phyloP scores from a whole-genome alignment of 495 filamentous ascomycete genomes.

The Tuber borchii region DNA sequence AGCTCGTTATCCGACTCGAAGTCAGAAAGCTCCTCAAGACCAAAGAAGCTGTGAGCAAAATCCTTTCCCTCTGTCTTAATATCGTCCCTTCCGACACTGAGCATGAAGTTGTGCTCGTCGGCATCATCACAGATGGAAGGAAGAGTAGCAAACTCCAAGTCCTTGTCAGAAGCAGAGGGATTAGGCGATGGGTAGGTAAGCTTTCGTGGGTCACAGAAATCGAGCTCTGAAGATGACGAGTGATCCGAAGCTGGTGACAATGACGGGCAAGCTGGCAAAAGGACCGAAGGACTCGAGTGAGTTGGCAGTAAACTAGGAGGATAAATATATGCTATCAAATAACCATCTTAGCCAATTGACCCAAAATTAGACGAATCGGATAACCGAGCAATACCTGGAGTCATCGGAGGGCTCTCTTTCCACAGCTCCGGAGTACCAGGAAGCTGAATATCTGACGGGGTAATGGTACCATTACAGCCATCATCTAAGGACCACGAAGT shows the following conservation, averaged over 20 bases:
- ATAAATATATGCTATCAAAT: constrained; percentile 32
- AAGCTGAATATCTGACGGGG: constrained; percentile 38
- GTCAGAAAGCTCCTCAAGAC: constrained; percentile 80
- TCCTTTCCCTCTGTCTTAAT: constrained; percentile 52
- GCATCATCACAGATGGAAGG: constrained; percentile 55
- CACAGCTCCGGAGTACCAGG: constrained; percentile 65
- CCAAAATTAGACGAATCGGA: constrained; percentile 27
- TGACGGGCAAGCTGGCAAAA: constrained; percentile 66
- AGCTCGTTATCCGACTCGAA: constrained; percentile 91
- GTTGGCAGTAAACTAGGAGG: constrained; percentile 36
- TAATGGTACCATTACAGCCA: constrained; percentile 58
- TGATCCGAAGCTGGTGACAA: constrained; percentile 71
- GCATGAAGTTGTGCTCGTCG: constrained; percentile 67
- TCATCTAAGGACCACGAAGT: constrained; percentile 72
- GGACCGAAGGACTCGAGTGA: constrained; percentile 34
- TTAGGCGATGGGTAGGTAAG: constrained; percentile 67
- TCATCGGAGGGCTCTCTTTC: constrained; percentile 62
- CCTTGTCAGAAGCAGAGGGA: constrained; percentile 47
- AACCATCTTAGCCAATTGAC: constrained; percentile 26
- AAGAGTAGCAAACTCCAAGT: constrained; percentile 62
- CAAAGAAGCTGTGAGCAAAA: constrained; percentile 52
- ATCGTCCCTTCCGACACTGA: constrained; percentile 53
- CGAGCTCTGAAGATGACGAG: constrained; percentile 66
- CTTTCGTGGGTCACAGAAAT: constrained; percentile 92
- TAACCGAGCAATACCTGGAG: constrained; percentile 66